Evolutionary conservation across 345 rosid genomes (phyloP), one percentile per base, ranked within the genome.

Genomic region (Cardamine resedifolia): DNA sequence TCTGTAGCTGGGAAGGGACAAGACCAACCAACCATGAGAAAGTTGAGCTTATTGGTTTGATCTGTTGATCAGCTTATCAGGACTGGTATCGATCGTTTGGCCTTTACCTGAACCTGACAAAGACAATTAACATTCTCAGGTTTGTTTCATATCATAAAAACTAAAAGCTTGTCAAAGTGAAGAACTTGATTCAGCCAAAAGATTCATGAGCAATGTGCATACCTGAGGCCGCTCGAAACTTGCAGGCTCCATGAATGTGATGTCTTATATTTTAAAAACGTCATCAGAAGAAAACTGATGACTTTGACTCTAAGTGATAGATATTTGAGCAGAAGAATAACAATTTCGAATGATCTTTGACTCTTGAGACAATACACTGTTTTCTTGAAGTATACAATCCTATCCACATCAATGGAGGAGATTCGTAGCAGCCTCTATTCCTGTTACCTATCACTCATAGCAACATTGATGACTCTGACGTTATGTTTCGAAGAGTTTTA

Each of bases 41-140:
- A 15, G 49, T 57, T 57, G 50, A 57, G 43, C 59, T 64, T 19
- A 31, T 31, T 65, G 59, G 31, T 58, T 23, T 73, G 59, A 58
- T 66, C 33, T 57, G 59, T 66, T 58, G 51, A 57, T 58, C 78
- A 65, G 51, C 53, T 58, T 66, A 66, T 67, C 47, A 56, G 28
- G 2, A 66, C 67, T 66, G 19, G 38, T 23, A 55, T 45, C 38
- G 10, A 16, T 71, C 43, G 41, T 62, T 47, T 24, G 10, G 23
- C 71, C 39, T 24, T 18, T 26, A 65, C 20, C 59, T 57, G 44
- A 73, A 66, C 48, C 58, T 34, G 59, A 73, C 16, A 24, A 34
- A 34, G 8, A 34, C 43, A 27, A 23, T 19, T 10, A 24, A 3
- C 28, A 41, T 61, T 21, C 59, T 50, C 16, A 39, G 23, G 20